phyloP scores from a whole-genome alignment of 495 filamentous ascomycete species.

The Annulohypoxylon maeteangense region DNA sequence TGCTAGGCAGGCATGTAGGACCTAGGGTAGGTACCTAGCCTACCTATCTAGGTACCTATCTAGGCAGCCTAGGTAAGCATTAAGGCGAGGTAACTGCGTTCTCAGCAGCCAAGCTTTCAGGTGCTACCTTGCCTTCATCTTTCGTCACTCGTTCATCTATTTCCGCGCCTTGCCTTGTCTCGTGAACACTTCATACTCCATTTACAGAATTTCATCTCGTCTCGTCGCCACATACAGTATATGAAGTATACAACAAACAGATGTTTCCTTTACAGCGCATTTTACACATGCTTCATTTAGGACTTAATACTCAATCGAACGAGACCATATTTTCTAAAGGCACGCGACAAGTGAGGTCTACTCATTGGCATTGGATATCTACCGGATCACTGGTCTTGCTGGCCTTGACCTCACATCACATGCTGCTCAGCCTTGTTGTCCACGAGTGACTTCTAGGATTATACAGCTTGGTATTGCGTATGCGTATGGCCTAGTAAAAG shows the following conservation, averaged over 20 bases:
- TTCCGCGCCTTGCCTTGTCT: background rate
- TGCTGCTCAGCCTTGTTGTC: constrained; percentile 40
- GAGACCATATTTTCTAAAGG: constrained; percentile 20
- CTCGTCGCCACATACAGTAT: background rate
- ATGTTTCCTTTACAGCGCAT: constrained; percentile 22
- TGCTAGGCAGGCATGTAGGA: background rate
- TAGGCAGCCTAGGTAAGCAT: background rate
- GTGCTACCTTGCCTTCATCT: background rate
- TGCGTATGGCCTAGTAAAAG: constrained; percentile 32
- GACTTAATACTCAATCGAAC: constrained; percentile 1
- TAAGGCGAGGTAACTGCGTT: background rate
- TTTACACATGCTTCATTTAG: constrained; percentile 25
- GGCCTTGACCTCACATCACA: constrained; percentile 32
- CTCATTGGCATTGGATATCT: constrained; percentile 40
- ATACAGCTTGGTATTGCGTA: constrained; percentile 12
- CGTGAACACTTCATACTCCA: constrained; percentile 1
- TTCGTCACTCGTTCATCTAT: background rate
- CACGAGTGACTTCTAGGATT: constrained; percentile 32
- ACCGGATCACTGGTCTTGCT: constrained; percentile 3
- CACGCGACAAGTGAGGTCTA: constrained; percentile 27
- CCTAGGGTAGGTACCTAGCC: no score
- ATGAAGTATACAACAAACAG: constrained; percentile 10
- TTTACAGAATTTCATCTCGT: background rate
- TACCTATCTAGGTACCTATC: background rate
- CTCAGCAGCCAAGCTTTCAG: constrained; percentile 2